Percentiles rank a stretch among this genome's conserved stretches.
Conservation (phyloP, 2,329 filamentous ascomycete species). For the Colletotrichum spinosum region DNA sequence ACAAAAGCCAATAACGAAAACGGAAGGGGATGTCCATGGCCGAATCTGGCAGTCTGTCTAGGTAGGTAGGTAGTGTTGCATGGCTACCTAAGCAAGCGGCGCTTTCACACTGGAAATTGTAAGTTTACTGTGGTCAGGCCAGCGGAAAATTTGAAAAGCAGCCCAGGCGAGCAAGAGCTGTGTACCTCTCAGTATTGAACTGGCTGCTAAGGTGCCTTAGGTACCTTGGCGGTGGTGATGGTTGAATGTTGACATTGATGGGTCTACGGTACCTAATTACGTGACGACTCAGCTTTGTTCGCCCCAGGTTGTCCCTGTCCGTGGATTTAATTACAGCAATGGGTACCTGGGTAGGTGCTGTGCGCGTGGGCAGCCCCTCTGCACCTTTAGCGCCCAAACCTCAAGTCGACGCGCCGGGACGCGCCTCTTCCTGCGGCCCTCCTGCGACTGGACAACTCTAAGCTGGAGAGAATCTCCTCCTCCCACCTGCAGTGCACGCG, state of each 20-base stretch:
- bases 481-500: not conserved
- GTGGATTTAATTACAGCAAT: no score
- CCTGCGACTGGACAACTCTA: slow-evolving; percentile 15
- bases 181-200: no score
- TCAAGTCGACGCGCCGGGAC: slow-evolving; percentile 25
- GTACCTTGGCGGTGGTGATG: no score
- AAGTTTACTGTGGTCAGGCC: no score
- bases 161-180: no score
- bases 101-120: not conserved
- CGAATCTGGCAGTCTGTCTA: not conserved
- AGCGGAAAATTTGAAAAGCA: no score
- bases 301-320: no score
- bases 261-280: no score
- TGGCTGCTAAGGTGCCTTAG: no score
- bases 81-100: not conserved
- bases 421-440: slow-evolving; percentile 11
- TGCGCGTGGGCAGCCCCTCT: slow-evolving; percentile 4
- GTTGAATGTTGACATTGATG: no score
- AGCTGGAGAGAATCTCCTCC: slow-evolving; percentile 10
- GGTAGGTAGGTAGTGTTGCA: not conserved
- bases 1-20: slow-evolving; percentile 21
- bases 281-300: no score
- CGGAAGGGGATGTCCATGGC: slow-evolving; percentile 9
- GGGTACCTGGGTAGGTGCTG: no score
- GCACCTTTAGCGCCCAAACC: slow-evolving; percentile 12